Evolutionary conservation across 1,284 basidiomycete genomes (phyloP).

Genomic region (Polyporus tsugae): DNA sequence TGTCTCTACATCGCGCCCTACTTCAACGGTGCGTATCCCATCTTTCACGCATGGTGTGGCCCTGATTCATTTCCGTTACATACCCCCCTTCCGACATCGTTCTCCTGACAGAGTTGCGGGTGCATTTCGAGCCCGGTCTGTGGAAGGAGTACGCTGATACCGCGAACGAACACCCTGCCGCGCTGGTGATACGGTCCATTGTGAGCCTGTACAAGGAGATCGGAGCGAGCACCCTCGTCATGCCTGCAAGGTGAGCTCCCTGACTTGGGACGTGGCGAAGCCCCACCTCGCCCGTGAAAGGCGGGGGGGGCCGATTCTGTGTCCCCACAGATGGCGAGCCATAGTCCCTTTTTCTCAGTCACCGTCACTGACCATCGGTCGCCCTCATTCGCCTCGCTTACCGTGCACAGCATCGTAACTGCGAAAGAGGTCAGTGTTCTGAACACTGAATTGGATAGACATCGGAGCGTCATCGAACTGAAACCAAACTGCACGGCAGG

Average conservation of each 20-base stretch:
- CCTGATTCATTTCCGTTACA: neutral
- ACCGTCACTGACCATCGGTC: neutral
- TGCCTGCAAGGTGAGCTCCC: slow-evolving; percentile 56
- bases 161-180: slow-evolving; percentile 53
- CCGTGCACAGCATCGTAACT: slow-evolving; percentile 51
- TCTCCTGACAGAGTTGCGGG: slow-evolving; percentile 49
- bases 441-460: too few species aligned
- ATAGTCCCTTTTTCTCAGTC: neutral
- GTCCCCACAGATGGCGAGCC: neutral
- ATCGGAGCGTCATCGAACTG: neutral
- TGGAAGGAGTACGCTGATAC: slow-evolving; percentile 54
- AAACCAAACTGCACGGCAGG: slow-evolving; percentile 38
- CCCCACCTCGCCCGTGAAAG: neutral
- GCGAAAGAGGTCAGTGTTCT: slow-evolving; percentile 46
- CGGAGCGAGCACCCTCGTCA: slow-evolving; percentile 53
- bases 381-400: neutral
- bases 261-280: neutral
- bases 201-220: slow-evolving; percentile 47
- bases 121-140: slow-evolving; percentile 52
- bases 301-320: neutral
- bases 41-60: neutral
- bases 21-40: slow-evolving; percentile 51
- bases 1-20: slow-evolving; percentile 59
- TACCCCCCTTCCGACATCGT: neutral
- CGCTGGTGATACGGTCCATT: slow-evolving; percentile 48